Evolutionary conservation across 2,329 filamentous ascomycete species (phyloP), one percentile per base, ranked within the genome.

Genomic region (Alternaria infectoria): DNA sequence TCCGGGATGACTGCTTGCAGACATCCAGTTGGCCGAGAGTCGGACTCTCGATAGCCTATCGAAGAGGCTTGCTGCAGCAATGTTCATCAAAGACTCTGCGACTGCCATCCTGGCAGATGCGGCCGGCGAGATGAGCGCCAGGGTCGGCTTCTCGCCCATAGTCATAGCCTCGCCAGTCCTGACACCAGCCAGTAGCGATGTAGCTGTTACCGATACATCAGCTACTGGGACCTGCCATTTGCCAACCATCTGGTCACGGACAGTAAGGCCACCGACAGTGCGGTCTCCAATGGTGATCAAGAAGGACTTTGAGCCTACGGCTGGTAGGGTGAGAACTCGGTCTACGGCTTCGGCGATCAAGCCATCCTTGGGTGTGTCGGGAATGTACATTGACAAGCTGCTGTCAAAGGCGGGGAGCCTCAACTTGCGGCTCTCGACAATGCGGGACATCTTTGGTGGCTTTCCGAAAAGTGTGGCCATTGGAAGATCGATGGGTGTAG

Each of bases 11-110:
- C 90, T 93, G 64, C 94, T 92, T n/a, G 95, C 95, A 4, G 93
- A 94, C 96, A 98, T 98, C 95, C 95, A 99, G 83, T 99, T 98
- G 54, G 95, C 95, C 4, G 94, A 97, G 10, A 98, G 87, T 77
- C 95, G 91, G 65, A 98, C 90, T 46, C 92, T 89, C 63, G 87
- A 87, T 55, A 98, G 83, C 58, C 92, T 89, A 49, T 91, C 91
- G 59, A 90, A 86, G 21, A 91, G 82, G 77, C 91, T 86, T 19
- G 90, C 92, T 59, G 96, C 96, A 40, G 92, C 93, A 62, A 99
- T 85, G 80, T 99, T 99, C 87, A 97, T 90, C 64, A 99, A 84
- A 63, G 92, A 93, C 82, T 99, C 96, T 1, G 91, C 94, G 62
- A 99, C 94, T 3, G 96, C 93, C 96, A 99, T 99, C 56, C 94